Conservation (phyloP, 2,329 filamentous ascomycete genomes). For the Fusarium musae region DNA sequence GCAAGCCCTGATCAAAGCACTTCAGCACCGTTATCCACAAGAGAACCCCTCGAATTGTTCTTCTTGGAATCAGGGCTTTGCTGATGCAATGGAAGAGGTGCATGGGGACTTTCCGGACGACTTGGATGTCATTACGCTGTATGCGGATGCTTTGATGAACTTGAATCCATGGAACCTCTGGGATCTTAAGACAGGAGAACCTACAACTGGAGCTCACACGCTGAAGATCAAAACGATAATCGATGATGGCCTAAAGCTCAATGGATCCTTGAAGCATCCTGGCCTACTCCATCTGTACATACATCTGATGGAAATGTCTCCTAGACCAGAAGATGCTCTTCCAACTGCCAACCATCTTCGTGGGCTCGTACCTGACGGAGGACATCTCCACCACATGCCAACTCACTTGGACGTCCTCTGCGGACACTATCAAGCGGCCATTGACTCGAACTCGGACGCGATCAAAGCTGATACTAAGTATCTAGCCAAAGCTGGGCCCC, state of each 20-base stretch:
- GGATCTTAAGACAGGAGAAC: neutral
- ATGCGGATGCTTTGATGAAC: slow-evolving; percentile 60
- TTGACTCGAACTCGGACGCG: slow-evolving; percentile 74
- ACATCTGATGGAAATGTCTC: slow-evolving; percentile 82
- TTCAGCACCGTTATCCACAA: slow-evolving; percentile 68
- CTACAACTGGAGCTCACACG: neutral
- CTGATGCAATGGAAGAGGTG: slow-evolving; percentile 54
- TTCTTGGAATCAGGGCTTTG: slow-evolving; percentile 49
- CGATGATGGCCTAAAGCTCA: neutral
- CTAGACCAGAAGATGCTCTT: slow-evolving; percentile 70
- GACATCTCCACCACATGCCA: slow-evolving; percentile 81
- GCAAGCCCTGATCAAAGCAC: slow-evolving; percentile 69
- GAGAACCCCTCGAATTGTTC: neutral
- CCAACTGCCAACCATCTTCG: slow-evolving; percentile 70
- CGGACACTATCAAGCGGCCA: slow-evolving; percentile 75
- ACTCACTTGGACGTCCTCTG: slow-evolving; percentile 76
- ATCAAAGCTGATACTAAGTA: slow-evolving; percentile 76
- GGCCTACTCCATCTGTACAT: slow-evolving; percentile 81
- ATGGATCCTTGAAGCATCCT: slow-evolving; percentile 66
- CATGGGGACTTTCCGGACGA: slow-evolving; percentile 53
- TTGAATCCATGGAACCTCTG: slow-evolving; percentile 43
- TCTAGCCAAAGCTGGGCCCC: slow-evolving; percentile 65
- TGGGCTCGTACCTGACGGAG: slow-evolving; percentile 73
- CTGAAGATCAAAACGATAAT: neutral
- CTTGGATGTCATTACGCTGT: slow-evolving; percentile 51